Evolutionary conservation across 2,329 filamentous ascomycete genomes (phyloP).

Genomic region (Teratosphaeria gauchensis): DNA sequence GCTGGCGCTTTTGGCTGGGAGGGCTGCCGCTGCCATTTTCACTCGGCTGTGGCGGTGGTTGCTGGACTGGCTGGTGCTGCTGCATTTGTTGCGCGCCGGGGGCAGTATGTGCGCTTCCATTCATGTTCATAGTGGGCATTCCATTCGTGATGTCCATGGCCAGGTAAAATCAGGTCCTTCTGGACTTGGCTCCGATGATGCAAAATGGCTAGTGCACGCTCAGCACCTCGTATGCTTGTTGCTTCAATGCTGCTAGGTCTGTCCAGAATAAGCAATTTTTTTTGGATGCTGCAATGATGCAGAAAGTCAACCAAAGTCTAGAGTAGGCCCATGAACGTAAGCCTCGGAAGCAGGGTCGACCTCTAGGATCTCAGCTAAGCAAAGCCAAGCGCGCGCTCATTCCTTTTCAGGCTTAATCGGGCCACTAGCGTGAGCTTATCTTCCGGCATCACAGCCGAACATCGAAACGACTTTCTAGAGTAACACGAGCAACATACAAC

Average conservation of each 20-base stretch:
- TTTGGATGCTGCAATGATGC: not conserved
- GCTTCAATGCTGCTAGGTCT: not conserved
- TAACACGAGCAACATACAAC: not conserved
- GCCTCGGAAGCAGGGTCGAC: not conserved
- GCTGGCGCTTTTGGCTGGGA: slow-evolving; percentile 21
- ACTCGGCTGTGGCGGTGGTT: not conserved
- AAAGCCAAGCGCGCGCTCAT: not conserved
- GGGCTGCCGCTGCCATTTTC: not conserved
- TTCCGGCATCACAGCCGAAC: not conserved
- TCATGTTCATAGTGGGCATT: not conserved
- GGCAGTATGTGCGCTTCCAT: not conserved
- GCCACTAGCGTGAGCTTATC: not conserved
- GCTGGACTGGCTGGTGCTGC: not conserved
- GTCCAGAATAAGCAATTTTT: not conserved
- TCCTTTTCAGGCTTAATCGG: not conserved
- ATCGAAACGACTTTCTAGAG: not conserved
- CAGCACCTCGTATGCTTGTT: not conserved
- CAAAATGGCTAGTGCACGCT: not conserved
- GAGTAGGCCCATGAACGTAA: not conserved
- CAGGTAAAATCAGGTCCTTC: not conserved
- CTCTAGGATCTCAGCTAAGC: not conserved
- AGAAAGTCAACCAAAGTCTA: not conserved
- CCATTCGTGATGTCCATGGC: not conserved
- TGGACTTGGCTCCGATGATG: not conserved
- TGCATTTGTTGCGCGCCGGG: not conserved